A percentile compares a stretch with the other conserved stretches of the same genome.
Evolutionary conservation across 257 asterid genomes (phyloP).

Genomic region (Thymus quinquecostatus): DNA sequence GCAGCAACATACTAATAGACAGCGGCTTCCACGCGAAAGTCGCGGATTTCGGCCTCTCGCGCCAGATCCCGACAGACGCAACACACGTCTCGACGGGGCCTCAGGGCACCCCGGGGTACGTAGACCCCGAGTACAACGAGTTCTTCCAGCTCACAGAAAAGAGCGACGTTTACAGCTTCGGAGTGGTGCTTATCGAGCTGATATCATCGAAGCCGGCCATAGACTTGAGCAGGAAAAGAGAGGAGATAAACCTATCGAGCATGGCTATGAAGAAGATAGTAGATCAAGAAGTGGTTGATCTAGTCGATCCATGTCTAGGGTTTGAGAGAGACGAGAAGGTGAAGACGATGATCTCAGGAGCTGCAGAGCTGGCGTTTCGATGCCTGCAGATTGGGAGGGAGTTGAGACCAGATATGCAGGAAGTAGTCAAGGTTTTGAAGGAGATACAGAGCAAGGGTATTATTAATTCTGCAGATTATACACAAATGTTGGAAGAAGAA

Average conservation of each 20-base stretch:
- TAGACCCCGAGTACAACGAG: slow-evolving; percentile 44
- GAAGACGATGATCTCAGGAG: slow-evolving; percentile 29
- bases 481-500: slow-evolving; percentile 6
- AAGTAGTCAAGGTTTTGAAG: slow-evolving; percentile 28
- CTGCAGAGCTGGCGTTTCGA: slow-evolving; percentile 47
- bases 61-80: slow-evolving; percentile 34
- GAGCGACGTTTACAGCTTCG: slow-evolving; percentile 47
- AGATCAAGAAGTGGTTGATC: slow-evolving; percentile 26
- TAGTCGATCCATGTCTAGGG: slow-evolving; percentile 39
- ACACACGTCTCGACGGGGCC: slow-evolving; percentile 46
- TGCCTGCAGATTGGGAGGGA: slow-evolving; percentile 44
- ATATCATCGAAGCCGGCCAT: slow-evolving; percentile 41
- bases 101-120: slow-evolving; percentile 46
- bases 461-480: slow-evolving; percentile 7
- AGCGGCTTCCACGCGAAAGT: slow-evolving; percentile 37
- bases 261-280: slow-evolving; percentile 41
- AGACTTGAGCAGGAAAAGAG: slow-evolving; percentile 36
- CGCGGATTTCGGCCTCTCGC: slow-evolving; percentile 45
- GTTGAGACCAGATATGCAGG: slow-evolving; percentile 41
- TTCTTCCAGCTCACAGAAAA: slow-evolving; percentile 42
- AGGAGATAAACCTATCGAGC: slow-evolving; percentile 39
- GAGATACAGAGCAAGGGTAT: slow-evolving; percentile 30
- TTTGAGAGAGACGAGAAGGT: slow-evolving; percentile 34
- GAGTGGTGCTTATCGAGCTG: slow-evolving; percentile 46
- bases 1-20: slow-evolving; percentile 39